Percentiles rank a stretch among this genome's conserved stretches.
Conservation (phyloP, 139 green algal species). For the Pleodorina starrii region DNA sequence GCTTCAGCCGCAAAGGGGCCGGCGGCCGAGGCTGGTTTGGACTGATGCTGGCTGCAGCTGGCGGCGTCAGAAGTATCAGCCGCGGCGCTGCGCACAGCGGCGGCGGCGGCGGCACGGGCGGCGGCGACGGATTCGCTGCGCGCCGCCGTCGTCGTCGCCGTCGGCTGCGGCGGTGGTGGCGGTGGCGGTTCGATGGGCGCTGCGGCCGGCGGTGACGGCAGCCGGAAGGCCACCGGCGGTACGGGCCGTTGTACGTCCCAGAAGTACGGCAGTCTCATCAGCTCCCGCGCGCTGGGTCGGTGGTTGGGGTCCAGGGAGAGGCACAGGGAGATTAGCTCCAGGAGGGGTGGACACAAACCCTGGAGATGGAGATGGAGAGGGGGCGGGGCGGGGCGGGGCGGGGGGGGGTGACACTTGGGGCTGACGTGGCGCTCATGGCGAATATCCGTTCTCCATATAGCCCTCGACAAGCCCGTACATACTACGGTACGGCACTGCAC, state of each 20-base stretch:
- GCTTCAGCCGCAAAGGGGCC: too few species aligned
- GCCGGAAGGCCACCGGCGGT: neutral
- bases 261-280: slow-evolving; percentile 32
- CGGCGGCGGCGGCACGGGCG: too few species aligned
- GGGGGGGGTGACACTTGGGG: neutral
- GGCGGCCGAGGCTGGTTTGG: too few species aligned
- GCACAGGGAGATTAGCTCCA: neutral
- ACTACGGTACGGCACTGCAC: too few species aligned
- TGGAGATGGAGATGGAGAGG: neutral
- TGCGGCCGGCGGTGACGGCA: neutral
- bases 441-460: too few species aligned
- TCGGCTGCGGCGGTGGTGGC: neutral
- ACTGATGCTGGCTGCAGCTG: too few species aligned
- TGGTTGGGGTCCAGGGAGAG: neutral
- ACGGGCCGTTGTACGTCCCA: neutral
- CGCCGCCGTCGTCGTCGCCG: neutral
- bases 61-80: too few species aligned
- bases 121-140: neutral
- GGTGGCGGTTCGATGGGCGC: too few species aligned
- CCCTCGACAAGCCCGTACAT: too few species aligned
- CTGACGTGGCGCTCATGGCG: too few species aligned
- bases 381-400: too few species aligned
- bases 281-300: neutral
- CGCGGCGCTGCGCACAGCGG: too few species aligned
- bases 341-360: neutral